These are phyloP conservation scores for Thalassiosira profunda DNA, from an alignment of 108 stramenopile genomes.

Conservation along the genomic window DNA sequence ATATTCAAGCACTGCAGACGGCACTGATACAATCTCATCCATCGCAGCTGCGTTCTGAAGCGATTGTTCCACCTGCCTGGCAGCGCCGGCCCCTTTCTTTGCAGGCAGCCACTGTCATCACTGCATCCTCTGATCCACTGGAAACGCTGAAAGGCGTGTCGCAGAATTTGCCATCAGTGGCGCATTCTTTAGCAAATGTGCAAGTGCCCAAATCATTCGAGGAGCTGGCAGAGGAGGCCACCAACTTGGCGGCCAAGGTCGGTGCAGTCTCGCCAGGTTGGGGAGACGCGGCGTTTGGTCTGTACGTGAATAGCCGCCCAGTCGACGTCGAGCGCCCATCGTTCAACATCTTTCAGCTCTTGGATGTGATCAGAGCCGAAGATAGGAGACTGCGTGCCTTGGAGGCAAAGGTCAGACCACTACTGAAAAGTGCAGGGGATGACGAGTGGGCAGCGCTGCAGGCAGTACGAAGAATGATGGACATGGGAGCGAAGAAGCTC, in stretches of 20 bases:
- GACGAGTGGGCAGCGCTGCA: constrained; percentile 42
- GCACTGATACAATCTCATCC: constrained; percentile 48
- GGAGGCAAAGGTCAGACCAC: constrained; percentile 39
- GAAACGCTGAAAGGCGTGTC: constrained; percentile 75
- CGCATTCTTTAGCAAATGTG: constrained; percentile 77
- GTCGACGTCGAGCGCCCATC: constrained; percentile 70
- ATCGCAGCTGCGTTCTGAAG: constrained; percentile 50
- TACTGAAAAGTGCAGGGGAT: constrained; percentile 14
- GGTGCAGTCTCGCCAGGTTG: constrained; percentile 55
- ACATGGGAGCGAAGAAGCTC: constrained; percentile 51
- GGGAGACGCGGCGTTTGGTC: constrained; percentile 54
- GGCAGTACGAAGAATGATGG: constrained; percentile 58
- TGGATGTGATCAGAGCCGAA: constrained; percentile 73
- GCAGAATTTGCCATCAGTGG: constrained; percentile 82
- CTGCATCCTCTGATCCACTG: constrained; percentile 55
- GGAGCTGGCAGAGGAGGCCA: constrained; percentile 40
- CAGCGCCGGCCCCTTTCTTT: constrained; percentile 78
- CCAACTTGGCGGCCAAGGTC: constrained; percentile 41
- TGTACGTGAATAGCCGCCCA: constrained; percentile 72
- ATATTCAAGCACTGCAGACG: constrained; percentile 37
- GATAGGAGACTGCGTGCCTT: constrained; percentile 54
- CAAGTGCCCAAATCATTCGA: constrained; percentile 50
- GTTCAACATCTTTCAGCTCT: constrained; percentile 88
- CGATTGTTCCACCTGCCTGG: constrained; percentile 81
- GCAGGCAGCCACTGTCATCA: constrained; percentile 78